Evolutionary conservation across 2,329 filamentous ascomycete species (phyloP).

Genomic region (Pseudocercospora musae): DNA sequence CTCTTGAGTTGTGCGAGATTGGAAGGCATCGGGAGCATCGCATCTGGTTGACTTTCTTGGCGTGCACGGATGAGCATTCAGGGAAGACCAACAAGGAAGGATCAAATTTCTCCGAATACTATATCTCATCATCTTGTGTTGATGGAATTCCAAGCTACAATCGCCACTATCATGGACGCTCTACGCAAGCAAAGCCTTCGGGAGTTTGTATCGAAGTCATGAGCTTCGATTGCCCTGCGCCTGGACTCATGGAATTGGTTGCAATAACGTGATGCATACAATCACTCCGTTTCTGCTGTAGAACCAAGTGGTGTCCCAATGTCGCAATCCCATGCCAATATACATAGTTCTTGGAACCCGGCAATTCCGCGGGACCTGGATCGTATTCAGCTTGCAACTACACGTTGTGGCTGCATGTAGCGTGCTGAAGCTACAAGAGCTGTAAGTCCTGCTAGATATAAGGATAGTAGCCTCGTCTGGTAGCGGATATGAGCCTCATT

Average conservation of each 20-base stretch:
- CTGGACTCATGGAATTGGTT: neutral
- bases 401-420: neutral
- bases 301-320: neutral
- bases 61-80: neutral
- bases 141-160: neutral
- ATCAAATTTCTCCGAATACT: neutral
- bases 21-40: neutral
- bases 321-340: neutral
- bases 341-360: neutral
- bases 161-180: neutral
- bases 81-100: neutral
- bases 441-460: neutral
- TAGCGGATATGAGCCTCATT: neutral
- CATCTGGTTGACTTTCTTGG: neutral
- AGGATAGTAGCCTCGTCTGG: neutral
- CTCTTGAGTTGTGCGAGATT: neutral
- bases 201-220: no score
- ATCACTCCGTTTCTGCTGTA: neutral
- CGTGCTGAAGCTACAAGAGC: neutral
- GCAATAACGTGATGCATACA: neutral
- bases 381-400: neutral
- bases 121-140: neutral
- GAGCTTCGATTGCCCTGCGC: neutral
- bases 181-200: neutral
- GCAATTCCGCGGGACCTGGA: neutral